Evolutionary conservation across 2,329 filamentous ascomycete genomes (phyloP).

Genomic region (Rhynchosporium graminicola): DNA sequence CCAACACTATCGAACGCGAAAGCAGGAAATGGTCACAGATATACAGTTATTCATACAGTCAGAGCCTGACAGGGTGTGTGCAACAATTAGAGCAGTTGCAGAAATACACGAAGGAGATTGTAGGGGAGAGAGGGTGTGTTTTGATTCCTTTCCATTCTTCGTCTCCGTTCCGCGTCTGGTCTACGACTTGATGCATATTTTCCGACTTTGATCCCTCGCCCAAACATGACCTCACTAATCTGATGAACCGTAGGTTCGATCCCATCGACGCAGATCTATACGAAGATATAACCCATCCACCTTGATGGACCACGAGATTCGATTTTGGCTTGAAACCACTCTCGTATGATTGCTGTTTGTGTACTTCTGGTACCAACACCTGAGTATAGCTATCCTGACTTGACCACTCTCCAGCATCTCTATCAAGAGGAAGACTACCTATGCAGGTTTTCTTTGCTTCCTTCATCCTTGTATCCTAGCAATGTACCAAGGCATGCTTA

Average conservation of each 20-base stretch:
- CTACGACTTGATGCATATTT: background rate
- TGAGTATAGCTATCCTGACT: too few relatives aligned
- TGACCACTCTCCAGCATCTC: too few relatives aligned
- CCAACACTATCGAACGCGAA: conserved; percentile 20
- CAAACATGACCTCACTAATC: conserved; percentile 1
- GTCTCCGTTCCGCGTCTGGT: background rate
- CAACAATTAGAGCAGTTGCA: conserved; percentile 56
- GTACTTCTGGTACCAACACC: too few relatives aligned
- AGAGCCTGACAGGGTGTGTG: conserved; percentile 54
- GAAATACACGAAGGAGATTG: conserved; percentile 58
- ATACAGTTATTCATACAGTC: conserved; percentile 56
- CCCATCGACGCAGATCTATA: conserved; percentile 22
- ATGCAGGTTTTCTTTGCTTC: background rate
- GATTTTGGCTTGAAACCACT: too few relatives aligned
- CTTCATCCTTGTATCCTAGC: background rate
- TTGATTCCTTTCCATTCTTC: background rate
- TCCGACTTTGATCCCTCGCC: background rate
- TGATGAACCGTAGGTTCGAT: conserved; percentile 23
- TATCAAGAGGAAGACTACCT: background rate
- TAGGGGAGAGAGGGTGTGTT: conserved; percentile 52
- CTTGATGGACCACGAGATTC: background rate
- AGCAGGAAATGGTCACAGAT: conserved; percentile 56
- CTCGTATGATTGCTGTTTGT: too few relatives aligned
- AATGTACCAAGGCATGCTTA: conserved; percentile 11
- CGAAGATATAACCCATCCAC: conserved; percentile 20